Base-by-base conservation (phyloP, 2,329 filamentous ascomycete genomes). In the Pestalotiopsis sp. region DNA sequence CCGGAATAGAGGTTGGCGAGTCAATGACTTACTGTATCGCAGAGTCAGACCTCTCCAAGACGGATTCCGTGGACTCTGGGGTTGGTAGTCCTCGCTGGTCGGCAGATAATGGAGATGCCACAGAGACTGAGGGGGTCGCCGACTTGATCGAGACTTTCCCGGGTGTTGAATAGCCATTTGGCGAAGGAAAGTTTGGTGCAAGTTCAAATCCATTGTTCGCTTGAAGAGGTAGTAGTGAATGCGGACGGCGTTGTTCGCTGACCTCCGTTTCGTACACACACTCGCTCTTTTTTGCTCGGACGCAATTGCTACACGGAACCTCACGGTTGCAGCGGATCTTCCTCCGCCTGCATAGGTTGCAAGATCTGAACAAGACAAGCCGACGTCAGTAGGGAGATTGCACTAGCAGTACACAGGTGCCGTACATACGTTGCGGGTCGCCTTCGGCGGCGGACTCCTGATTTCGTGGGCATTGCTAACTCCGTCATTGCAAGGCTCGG, bases 301-400 rank as follows among this genome's bases (percentile, higher is more conserved):
- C 66, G 71, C 89, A 91, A 70, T 88, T 88, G 69, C 79, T 84
- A 72, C 88, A 91, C 0, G 89, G 88, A 10, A 75, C 77, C 68
- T 84, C 83, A 59, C 85, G 83, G 73, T 90, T 85, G 73, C 88
- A 91, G 65, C 83, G 81, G 67, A 90, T 85, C 74, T 91, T 91
- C 39, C 87, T 85, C 66, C 79, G 83, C 60, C 88, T 81, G 72
- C 88, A 91, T 44, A 83, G 71, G 59, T 74, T 70, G 69, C 83
- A 85, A 11, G 55, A 66, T 14, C 64, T 66, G 24, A 22, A 14
- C 11, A 17, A 48, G 22, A 7, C 4, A 26, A 48, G n/a, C 20
- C 20, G 38, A 30, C 17, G 14, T 5, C 5, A 24, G 20, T 24
- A 52, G n/a, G 9, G 11, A 1, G 7, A 13, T 38, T 35, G 14